Evolutionary conservation across 768 basidiomycete genomes (phyloP).

Genomic region (Suillus decipiens): DNA sequence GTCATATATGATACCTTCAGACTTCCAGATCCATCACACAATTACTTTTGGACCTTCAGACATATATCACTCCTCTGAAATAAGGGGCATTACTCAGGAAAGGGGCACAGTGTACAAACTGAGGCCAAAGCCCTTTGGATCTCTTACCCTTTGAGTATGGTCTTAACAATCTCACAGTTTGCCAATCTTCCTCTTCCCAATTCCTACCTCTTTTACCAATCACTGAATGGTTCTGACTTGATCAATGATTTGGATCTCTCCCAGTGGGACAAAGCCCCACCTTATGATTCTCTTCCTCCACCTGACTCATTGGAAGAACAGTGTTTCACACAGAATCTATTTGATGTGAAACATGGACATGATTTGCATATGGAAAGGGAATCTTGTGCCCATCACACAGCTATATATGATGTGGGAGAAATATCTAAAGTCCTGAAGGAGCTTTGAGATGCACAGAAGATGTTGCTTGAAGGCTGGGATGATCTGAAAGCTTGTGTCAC

Average conservation of each 20-base stretch:
- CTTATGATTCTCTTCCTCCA: neutral
- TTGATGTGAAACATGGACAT: neutral
- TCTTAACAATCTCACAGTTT: neutral
- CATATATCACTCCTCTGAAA: too few relatives aligned
- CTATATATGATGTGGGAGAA: neutral
- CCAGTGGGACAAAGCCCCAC: conserved; percentile 5
- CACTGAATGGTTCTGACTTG: neutral
- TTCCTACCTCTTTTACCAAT: neutral
- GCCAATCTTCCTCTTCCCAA: neutral
- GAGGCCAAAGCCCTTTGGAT: too few relatives aligned
- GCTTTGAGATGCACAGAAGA: neutral
- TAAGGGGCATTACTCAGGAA: too few relatives aligned
- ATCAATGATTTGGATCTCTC: conserved; percentile 1
- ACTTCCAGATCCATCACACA: too few relatives aligned
- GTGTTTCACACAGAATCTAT: neutral
- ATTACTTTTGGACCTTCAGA: too few relatives aligned
- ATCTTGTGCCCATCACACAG: neutral
- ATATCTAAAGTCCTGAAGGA: neutral
- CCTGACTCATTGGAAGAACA: neutral
- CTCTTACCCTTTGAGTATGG: too few relatives aligned
- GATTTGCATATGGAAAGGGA: neutral
- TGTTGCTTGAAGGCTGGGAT: neutral
- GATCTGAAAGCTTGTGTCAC: neutral
- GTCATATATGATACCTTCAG: too few relatives aligned
- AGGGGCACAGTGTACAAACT: too few relatives aligned